Conservation (phyloP, 345 rosid genomes). For the Raphanus sativus region DNA sequence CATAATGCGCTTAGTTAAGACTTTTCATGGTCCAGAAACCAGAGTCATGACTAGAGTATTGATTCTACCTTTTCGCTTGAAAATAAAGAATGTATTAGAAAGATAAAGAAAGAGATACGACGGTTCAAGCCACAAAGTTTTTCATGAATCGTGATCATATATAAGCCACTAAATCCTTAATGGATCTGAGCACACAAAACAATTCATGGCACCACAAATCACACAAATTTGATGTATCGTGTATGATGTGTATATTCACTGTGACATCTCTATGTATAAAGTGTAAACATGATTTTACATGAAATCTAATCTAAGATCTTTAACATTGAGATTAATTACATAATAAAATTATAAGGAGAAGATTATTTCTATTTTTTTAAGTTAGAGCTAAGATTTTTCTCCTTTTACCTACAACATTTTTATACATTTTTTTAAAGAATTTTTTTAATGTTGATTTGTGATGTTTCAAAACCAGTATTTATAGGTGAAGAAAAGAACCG, state of each 20-base stretch:
- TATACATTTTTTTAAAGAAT: no score
- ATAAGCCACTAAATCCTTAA: constrained; percentile 15
- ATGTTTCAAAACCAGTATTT: no score
- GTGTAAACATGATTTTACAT: no score
- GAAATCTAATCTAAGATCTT: no score
- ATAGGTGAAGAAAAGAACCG: no score
- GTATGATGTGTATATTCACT: not conserved
- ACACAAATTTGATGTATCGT: not conserved
- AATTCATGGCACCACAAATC: constrained; percentile 1
- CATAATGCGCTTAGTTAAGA: constrained; percentile 20
- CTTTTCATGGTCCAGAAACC: constrained; percentile 5
- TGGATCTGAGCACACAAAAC: constrained; percentile 17
- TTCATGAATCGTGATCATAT: constrained; percentile 14
- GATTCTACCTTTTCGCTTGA: not conserved
- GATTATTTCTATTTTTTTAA: no score
- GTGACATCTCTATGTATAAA: not conserved
- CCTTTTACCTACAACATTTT: no score
- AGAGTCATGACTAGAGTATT: not conserved
- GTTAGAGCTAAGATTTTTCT: no score
- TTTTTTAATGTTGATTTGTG: no score
- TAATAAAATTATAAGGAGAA: no score
- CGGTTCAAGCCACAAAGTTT: not conserved
- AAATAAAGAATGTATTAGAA: not conserved
- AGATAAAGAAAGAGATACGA: not conserved
- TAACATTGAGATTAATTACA: no score